A percentile compares a stretch with the other conserved stretches of the same genome.
These are phyloP conservation scores for Phytopythium sindhum DNA, from an alignment of 352 stramenopile genomes.

Conservation along the genomic window DNA sequence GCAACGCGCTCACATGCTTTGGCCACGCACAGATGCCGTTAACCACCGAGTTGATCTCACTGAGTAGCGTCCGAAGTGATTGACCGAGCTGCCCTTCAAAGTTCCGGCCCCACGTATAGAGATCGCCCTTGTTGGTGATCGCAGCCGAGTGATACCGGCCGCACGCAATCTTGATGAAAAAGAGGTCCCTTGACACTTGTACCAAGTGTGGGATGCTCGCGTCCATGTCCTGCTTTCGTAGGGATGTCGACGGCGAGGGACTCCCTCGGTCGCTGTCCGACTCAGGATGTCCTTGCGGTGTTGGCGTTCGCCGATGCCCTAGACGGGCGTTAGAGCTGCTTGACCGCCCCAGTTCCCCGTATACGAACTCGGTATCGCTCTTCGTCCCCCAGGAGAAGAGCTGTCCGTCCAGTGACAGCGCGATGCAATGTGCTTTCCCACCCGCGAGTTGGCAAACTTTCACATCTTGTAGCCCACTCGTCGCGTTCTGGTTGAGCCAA, in stretches of 20 bases:
- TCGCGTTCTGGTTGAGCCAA: conserved; percentile 32
- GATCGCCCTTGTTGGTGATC: conserved; percentile 69
- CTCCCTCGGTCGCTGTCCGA: conserved; percentile 5
- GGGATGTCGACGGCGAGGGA: background rate
- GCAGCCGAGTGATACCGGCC: conserved; percentile 68
- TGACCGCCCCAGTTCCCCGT: conserved; percentile 44
- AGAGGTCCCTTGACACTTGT: conserved; percentile 34
- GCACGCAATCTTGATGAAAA: conserved; percentile 64
- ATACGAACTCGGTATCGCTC: conserved; percentile 14
- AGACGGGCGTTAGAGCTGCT: conserved; percentile 10
- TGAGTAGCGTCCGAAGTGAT: conserved; percentile 25
- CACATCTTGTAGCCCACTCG: conserved; percentile 34
- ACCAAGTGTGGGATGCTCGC: conserved; percentile 24
- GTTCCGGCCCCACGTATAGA: conserved; percentile 90
- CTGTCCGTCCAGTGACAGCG: conserved; percentile 54
- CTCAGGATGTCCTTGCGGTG: conserved; percentile 16
- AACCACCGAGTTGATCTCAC: conserved; percentile 27
- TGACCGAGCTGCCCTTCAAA: conserved; percentile 86
- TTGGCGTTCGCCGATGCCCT: conserved; percentile 5
- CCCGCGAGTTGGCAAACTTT: conserved; percentile 52
- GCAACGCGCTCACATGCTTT: conserved; percentile 64
- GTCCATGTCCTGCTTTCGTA: conserved; percentile 7
- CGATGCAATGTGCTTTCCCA: conserved; percentile 52
- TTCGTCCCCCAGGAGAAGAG: conserved; percentile 60
- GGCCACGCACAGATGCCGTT: conserved; percentile 69